Evolutionary conservation across 2,329 filamentous ascomycete genomes (phyloP), one percentile per base, ranked within the genome.

Genomic region (Scopulariopsis brevicaulis): DNA sequence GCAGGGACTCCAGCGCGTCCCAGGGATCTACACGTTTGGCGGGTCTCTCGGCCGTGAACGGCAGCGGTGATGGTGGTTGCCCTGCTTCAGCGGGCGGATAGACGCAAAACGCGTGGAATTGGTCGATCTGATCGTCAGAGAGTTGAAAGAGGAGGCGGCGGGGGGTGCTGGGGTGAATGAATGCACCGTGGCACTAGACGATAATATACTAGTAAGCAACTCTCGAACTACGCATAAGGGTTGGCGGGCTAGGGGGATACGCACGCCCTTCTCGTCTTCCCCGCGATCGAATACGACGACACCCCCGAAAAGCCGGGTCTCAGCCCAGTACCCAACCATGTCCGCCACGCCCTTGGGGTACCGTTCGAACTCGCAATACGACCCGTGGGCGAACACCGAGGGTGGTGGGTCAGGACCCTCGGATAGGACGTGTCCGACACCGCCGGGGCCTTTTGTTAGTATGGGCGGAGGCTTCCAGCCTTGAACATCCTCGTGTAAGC

Each of bases 251-350:
- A 28, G 18, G 5, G 46, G 32, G 28, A 34, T 35, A 51, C 20
- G 53, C 56, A 61, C 62, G 56, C 63, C 63, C 15, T 52, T 54
- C 6, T 61, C 63, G 32, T 56, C 59, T 34, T 63, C 53, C 12
- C 63, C 63, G 24, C 68, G 59, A 54, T 69, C 64, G 58, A 69
- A 69, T 1, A 68, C 48, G 7, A 65, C 58, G 3, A 70, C 67
- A 7, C 67, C 67, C 12, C 65, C 67, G 35, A 69, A 60, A 54
- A 69, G 65, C 34, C 64, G 60, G 11, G 59, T 59, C 57, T 69
- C 66, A 10, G 65, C 66, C 67, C 64, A 69, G 56, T 67, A 69
- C 11, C 63, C 67, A 15, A 62, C 63, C 18, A 64, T 48, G 58
- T 65, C 63, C 18, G 63, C 60, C 35, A 62, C 14, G 10, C 63